Percentiles rank a stretch among this genome's conserved stretches.
phyloP scores from a whole-genome alignment of 2,329 filamentous ascomycete genomes.

The Gaeumannomyces tritici region DNA sequence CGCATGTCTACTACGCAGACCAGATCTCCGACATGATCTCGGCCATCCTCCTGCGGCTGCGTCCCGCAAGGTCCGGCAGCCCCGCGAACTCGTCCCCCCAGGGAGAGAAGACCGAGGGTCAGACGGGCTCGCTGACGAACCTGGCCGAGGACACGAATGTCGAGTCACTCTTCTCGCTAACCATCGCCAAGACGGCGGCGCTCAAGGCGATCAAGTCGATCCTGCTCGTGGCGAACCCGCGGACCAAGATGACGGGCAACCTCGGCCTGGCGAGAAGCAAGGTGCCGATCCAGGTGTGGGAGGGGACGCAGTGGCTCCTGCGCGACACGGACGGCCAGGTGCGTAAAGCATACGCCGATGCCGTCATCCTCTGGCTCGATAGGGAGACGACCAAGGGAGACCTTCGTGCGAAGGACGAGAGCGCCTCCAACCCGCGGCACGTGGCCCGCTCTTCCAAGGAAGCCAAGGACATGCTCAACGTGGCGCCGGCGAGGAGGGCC shows the following conservation, averaged over 20 bases:
- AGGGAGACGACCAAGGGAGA: slow-evolving; percentile 66
- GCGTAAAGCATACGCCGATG: slow-evolving; percentile 76
- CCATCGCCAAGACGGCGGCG: slow-evolving; percentile 50
- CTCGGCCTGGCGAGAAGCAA: slow-evolving; percentile 60
- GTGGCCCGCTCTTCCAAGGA: background rate
- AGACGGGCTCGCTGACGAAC: slow-evolving; percentile 19
- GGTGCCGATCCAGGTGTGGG: slow-evolving; percentile 79
- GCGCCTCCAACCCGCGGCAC: slow-evolving; percentile 19
- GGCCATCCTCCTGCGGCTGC: slow-evolving; percentile 68
- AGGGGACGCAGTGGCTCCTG: slow-evolving; percentile 90
- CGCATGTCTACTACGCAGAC: slow-evolving; percentile 93
- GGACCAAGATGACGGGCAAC: slow-evolving; percentile 46
- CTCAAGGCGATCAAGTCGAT: slow-evolving; percentile 76
- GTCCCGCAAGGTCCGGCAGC: slow-evolving; percentile 44
- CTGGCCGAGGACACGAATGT: slow-evolving; percentile 24
- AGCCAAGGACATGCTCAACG: background rate
- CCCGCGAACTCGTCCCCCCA: slow-evolving; percentile 29
- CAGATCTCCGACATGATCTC: slow-evolving; percentile 93
- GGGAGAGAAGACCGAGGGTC: slow-evolving; percentile 37
- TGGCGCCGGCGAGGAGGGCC: slow-evolving; percentile 44
- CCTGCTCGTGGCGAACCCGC: slow-evolving; percentile 68
- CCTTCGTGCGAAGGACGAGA: slow-evolving; percentile 50
- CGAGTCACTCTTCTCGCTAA: slow-evolving; percentile 44
- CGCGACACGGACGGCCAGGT: slow-evolving; percentile 71
- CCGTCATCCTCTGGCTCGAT: slow-evolving; percentile 74